Base-by-base conservation (phyloP, 805 yeast species). In the Candida quercuum region DNA sequence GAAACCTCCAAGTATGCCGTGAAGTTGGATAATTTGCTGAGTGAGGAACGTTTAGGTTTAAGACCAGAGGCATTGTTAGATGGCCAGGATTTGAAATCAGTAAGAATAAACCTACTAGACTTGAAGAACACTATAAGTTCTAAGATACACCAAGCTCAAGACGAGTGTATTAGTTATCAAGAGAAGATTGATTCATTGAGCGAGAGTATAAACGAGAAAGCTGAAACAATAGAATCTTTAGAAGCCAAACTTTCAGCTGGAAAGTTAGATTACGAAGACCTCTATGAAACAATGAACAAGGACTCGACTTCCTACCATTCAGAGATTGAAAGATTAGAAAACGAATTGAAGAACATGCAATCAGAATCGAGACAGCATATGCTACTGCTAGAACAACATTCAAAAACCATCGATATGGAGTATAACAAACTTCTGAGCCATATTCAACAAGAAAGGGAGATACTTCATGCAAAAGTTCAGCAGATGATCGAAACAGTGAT, bases 271-370 rank as follows among this genome's bases (percentile, higher is more conserved):
- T 75, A 73, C 42, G 85, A 80, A 33, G 76, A 74, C 36, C 60
- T 75, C 10, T 71, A 71, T 48, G 79, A 74, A 45, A 64, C 71
- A 31, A 69, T 73, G 76, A 61, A 68, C 31, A 63, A 74, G 46
- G 77, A 77, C 45, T 61, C 71, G 20, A 64, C 71, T 26, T 60
- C 74, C 28, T 72, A 76, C 40, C 71, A 74, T 37, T 72, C 79
- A n/a, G 83, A 82, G 52, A 71, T 78, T 36, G 89, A 81, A 54
- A 71, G 72, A 51, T 57, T 78, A 37, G 84, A 79, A 44, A 66
- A 74, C 26, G 83, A 78, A 40, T 57, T 81, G 34, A 71, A 71
- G 49, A 64, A 63, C 11, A 64, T 74, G 54, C 69, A 72, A 40
- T 63, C 66, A 16, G 62, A 65, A 28, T 66, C 74, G 12, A 69